Evolutionary conservation across 768 basidiomycete species (phyloP).

Genomic region (Russula foetens): DNA sequence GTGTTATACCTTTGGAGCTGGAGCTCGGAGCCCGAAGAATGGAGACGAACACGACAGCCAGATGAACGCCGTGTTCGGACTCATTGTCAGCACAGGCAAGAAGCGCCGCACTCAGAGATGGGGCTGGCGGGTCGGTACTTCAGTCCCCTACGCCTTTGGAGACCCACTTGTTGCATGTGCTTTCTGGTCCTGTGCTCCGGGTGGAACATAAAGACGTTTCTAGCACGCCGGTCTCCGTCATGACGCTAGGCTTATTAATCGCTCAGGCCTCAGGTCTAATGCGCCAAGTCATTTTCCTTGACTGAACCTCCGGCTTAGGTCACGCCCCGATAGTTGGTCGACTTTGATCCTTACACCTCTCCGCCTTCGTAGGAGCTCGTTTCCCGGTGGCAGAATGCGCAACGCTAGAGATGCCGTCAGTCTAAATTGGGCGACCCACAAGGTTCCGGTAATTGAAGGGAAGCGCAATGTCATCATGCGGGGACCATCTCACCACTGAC

Average conservation of each 20-base stretch:
- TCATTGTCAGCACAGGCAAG: neutral
- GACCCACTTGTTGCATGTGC: neutral
- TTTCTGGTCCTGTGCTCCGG: neutral
- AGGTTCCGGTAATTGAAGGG: neutral
- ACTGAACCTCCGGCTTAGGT: neutral
- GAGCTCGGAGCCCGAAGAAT: slow-evolving; percentile 2
- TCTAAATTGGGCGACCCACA: neutral
- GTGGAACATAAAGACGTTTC: neutral
- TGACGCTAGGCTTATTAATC: neutral
- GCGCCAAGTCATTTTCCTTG: neutral
- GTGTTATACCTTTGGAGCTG: neutral
- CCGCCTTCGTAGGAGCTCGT: neutral
- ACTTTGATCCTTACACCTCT: neutral
- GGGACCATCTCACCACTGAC: neutral
- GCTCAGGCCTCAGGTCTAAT: neutral
- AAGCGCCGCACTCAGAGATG: neutral
- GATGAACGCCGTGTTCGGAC: slow-evolving; percentile 5
- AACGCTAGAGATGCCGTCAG: neutral
- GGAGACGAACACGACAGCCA: slow-evolving; percentile 4
- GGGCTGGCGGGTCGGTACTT: too few relatives aligned
- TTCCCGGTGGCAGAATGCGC: neutral
- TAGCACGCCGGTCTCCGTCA: neutral
- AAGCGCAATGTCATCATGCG: neutral
- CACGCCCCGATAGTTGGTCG: neutral
- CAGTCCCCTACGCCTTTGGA: neutral